Conservation (phyloP, 2,329 filamentous ascomycete species). For the Seiridium cupressi region DNA sequence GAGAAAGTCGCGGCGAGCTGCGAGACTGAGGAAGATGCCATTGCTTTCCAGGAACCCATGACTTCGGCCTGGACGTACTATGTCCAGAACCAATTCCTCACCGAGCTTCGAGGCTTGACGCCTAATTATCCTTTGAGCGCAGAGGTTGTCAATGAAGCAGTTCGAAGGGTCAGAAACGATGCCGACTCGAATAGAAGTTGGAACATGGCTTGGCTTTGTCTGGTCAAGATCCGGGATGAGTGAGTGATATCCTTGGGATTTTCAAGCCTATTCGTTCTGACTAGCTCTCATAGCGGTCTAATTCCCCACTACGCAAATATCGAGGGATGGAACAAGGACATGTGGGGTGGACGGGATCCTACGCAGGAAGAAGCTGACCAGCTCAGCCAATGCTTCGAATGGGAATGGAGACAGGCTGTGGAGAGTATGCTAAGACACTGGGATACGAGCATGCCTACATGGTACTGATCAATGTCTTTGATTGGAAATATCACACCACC, state of each 20-base stretch:
- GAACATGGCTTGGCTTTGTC: slow-evolving; percentile 73
- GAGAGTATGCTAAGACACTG: slow-evolving; percentile 68
- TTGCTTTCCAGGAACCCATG: slow-evolving; percentile 61
- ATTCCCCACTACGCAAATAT: slow-evolving; percentile 58
- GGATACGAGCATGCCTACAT: slow-evolving; percentile 54
- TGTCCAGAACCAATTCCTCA: slow-evolving; percentile 67
- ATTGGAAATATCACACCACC: too few relatives aligned
- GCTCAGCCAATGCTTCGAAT: slow-evolving; percentile 60
- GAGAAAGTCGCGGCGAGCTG: slow-evolving; percentile 63
- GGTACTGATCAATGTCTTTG: slow-evolving; percentile 33
- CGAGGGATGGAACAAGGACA: slow-evolving; percentile 62
- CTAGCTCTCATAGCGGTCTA: slow-evolving; percentile 45
- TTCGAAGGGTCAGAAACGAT: slow-evolving; percentile 60
- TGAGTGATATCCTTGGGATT: slow-evolving; percentile 35
- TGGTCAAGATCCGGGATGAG: slow-evolving; percentile 65
- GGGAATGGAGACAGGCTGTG: slow-evolving; percentile 66
- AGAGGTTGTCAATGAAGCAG: slow-evolving; percentile 64
- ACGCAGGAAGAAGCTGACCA: slow-evolving; percentile 53
- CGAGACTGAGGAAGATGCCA: slow-evolving; percentile 56
- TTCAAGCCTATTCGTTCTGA: too few relatives aligned
- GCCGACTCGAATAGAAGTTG: slow-evolving; percentile 68
- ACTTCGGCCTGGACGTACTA: slow-evolving; percentile 71
- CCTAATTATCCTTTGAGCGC: slow-evolving; percentile 66
- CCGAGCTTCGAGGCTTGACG: slow-evolving; percentile 67
- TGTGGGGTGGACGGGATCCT: slow-evolving; percentile 66